Base-by-base conservation (phyloP, 768 basidiomycete species). In the Suillus americanus region DNA sequence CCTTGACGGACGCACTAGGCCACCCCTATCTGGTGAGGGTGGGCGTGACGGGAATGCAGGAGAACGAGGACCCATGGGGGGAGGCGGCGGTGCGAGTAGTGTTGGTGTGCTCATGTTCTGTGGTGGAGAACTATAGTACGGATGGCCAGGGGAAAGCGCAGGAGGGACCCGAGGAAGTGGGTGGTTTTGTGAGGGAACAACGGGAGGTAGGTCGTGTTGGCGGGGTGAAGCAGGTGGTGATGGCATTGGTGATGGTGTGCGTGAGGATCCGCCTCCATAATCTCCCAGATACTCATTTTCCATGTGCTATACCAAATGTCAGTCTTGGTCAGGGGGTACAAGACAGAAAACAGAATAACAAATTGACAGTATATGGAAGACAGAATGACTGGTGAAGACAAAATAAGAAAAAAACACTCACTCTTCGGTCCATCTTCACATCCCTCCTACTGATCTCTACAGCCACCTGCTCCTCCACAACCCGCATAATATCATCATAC, bases 401-500 rank as follows among this genome's bases (percentile, higher is more conserved):
- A 20, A 38, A 23, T 46, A 0, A 62, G 30, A 18, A 30, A 54
- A 46, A 30, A 53, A 51, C 38, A 79, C 85, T 67, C 67, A 95
- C 94, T 70, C 81, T 82, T 62, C 85, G 79, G 73, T 89, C 88
- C 77, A 93, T 84, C 67, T 83, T 83, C 3, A 79, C 81, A 48
- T 94, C 90, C 67, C 82, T 86, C 70, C 81, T 82, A 72, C 92
- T 95, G 65, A 86, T 79, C 68, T 93, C 88, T 69, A 92, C 84
- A 2, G 85, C 83, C 56, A 70, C 73, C 66, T 79, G 80, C 60
- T 81, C 88, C 41, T 82, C 73, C 16, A 83, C 92, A 20, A 94
- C 81, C 25, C 88, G 81, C 66, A 89, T 83, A 41, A 94, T 78
- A 70, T 97, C 94, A 13, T 94, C 90, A 69, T 94, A 89, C 70